Percentiles rank a stretch among this genome's conserved stretches.
Evolutionary conservation across 2,329 filamentous ascomycete species (phyloP).

Genomic region (Colletotrichum sp.): DNA sequence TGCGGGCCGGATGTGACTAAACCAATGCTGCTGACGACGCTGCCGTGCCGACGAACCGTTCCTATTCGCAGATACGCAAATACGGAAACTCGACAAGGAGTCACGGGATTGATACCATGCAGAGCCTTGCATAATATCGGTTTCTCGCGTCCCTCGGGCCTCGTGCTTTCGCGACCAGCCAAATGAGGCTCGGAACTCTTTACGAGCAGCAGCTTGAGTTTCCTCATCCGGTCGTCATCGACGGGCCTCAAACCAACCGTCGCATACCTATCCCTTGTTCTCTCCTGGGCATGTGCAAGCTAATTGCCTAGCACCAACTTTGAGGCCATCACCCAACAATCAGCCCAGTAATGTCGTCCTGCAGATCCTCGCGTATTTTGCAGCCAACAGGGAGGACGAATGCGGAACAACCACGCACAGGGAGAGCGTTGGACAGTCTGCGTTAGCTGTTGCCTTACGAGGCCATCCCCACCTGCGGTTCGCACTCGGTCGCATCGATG

Average conservation of each 20-base stretch:
- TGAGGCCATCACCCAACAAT: conserved; percentile 14
- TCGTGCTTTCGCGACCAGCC: background rate
- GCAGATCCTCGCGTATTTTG: conserved; percentile 14
- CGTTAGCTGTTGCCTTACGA: conserved; percentile 18
- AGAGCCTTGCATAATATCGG: background rate
- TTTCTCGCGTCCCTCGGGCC: background rate
- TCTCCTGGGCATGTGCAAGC: background rate
- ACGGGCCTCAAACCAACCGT: conserved; percentile 8
- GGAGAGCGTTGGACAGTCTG: background rate
- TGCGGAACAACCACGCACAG: background rate
- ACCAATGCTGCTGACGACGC: conserved; percentile 19
- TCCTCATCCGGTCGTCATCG: background rate
- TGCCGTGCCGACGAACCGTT: conserved; percentile 15
- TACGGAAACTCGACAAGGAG: background rate
- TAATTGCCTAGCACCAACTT: background rate
- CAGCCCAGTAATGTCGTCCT: background rate
- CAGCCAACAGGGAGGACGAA: background rate
- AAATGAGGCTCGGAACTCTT: background rate
- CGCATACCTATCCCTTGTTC: background rate
- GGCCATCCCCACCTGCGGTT: conserved; percentile 10
- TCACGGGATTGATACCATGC: background rate
- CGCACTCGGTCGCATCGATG: background rate
- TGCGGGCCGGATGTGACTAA: conserved; percentile 5
- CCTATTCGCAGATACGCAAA: background rate
- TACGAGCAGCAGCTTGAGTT: background rate